Conservation (phyloP, 176 grass and related monocot species). For the Zoysia japonica region DNA sequence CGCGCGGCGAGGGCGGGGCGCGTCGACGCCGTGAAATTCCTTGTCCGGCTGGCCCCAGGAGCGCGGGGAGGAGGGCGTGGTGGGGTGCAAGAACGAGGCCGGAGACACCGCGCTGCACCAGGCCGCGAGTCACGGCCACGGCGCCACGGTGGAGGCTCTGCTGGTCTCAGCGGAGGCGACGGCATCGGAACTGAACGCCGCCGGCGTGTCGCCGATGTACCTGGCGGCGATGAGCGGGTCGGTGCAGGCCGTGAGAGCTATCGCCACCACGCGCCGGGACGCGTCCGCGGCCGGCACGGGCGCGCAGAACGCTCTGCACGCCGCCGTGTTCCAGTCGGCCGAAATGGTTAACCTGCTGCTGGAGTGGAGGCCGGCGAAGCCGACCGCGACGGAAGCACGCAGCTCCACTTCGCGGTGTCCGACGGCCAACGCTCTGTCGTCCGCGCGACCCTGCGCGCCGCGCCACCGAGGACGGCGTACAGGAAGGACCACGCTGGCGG, state of each 20-base stretch:
- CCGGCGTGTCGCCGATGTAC: constrained; percentile 21
- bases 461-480: too few relatives aligned
- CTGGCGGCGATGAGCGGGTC: constrained; percentile 3
- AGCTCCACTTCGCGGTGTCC: too few relatives aligned
- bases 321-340: constrained; percentile 1
- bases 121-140: background rate
- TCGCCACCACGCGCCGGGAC: background rate
- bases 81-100: background rate
- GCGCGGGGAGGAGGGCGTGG: background rate
- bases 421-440: too few relatives aligned
- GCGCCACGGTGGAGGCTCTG: background rate
- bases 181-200: background rate
- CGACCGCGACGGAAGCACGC: too few relatives aligned
- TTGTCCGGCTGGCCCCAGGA: background rate
- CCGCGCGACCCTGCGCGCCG: too few relatives aligned
- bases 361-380: too few relatives aligned
- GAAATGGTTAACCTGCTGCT: too few relatives aligned
- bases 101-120: constrained; percentile 30
- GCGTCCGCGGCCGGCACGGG: background rate
- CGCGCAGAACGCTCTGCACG: constrained; percentile 30
- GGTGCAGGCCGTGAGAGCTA: background rate
- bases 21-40: background rate
- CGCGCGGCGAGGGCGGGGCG: background rate
- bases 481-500: too few relatives aligned
- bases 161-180: background rate